Percentiles rank a stretch among this genome's conserved stretches.
These are phyloP conservation scores for Phytophthora aleatoria DNA, from an alignment of 352 stramenopile genomes.

Conservation along the genomic window DNA sequence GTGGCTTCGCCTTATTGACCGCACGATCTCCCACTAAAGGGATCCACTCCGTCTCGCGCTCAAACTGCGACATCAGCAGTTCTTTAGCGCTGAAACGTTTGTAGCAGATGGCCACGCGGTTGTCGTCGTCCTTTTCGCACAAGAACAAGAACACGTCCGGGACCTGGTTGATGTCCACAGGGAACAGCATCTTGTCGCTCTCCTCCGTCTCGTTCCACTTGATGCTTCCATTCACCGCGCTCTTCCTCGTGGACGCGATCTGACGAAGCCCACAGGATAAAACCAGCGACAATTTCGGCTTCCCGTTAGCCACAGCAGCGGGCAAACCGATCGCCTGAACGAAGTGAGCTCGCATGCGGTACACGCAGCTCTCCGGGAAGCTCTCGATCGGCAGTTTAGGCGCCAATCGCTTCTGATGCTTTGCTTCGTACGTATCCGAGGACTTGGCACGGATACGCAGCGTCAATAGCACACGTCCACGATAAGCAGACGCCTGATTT, in stretches of 20 bases:
- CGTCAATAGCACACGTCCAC: conserved; percentile 75
- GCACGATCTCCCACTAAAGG: conserved; percentile 65
- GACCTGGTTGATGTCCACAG: conserved; percentile 59
- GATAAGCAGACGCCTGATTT: conserved; percentile 70
- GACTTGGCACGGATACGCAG: conserved; percentile 59
- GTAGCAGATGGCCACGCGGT: conserved; percentile 74
- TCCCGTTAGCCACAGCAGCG: conserved; percentile 19
- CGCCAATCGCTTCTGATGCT: conserved; percentile 74
- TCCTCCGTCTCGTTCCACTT: conserved; percentile 85
- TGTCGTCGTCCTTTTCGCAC: conserved; percentile 62
- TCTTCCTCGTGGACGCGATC: conserved; percentile 55
- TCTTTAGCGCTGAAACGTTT: conserved; percentile 67
- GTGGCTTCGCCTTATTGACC: conserved; percentile 49
- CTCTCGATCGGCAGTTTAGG: conserved; percentile 46
- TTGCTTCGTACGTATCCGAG: conserved; percentile 62
- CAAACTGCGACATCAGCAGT: conserved; percentile 56
- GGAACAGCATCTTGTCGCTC: conserved; percentile 71
- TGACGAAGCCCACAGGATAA: conserved; percentile 63
- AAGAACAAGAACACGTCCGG: conserved; percentile 87
- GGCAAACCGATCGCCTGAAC: conserved; percentile 65
- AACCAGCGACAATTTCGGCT: conserved; percentile 54
- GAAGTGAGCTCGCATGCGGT: conserved; percentile 73
- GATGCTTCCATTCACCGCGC: conserved; percentile 63
- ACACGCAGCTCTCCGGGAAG: conserved; percentile 63
- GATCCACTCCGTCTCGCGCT: conserved; percentile 57